Evolutionary conservation across 805 yeast genomes (phyloP), one percentile per base, ranked within the genome.

Genomic region (Suhomyces kilbournensis): DNA sequence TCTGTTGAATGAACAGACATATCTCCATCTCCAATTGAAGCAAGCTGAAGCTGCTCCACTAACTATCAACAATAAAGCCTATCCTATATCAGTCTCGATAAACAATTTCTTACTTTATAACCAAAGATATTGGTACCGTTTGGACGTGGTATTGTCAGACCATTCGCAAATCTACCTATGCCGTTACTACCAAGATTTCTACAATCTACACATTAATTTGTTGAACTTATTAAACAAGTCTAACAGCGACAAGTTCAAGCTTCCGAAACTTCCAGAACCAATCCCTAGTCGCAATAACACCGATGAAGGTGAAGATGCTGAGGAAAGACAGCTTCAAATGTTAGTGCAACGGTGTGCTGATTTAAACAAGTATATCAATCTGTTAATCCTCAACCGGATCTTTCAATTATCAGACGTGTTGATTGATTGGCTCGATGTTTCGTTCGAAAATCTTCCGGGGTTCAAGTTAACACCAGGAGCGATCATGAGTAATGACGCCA

Each of bases 101-200:
- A 64, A 67, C 49, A 74, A 78, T 45, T 78, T 71, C 23, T 69
- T 73, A 19, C 64, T 69, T 20, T 66, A 61, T 54, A 69, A 76
- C 42, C 76, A 77, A n/a, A 59, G 81, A 49, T 77, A 71, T 57
- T 80, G 83, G 83, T 80, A 80, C 57, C 68, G 80, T 49, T 69
- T 78, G 26, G 83, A 79, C 54, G 60, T 77, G 22, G 54, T 60
- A 5, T 65, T 69, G 56, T 63, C 66, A 38, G 66, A 71, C 47
- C 71, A 71, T 20, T 66, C 64, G 40, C 71, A 68, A 43, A 67
- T 74, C 51, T 70, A 71, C 48, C 61, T 80, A 19, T 74, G 81
- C 54, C 68, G 83, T 15, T 79, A 74, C 60, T 80, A 79, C 57
- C 80, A 77, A 59, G 84, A 80, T 56, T 78, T 80, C 50, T 76